A percentile compares a stretch with the other conserved stretches of the same genome.
phyloP scores from a whole-genome alignment of 2,329 filamentous ascomycete genomes.

The Aspergillus bombycis region DNA sequence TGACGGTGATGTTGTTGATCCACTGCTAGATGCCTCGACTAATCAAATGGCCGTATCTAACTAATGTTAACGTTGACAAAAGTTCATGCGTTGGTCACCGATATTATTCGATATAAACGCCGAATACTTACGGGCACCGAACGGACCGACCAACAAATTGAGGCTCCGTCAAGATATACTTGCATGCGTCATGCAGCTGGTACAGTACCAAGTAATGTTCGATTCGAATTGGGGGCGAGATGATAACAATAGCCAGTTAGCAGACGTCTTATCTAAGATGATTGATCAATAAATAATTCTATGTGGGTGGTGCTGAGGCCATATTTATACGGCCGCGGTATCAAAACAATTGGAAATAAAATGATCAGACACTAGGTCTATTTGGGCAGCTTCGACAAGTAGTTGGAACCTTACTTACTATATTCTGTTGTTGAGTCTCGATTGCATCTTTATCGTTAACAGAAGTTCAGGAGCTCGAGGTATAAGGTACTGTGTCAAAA shows the following conservation, averaged over 20 bases:
- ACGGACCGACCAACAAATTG: background rate
- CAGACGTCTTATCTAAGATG: background rate
- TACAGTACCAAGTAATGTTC: background rate
- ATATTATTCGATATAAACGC: background rate
- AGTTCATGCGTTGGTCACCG: background rate
- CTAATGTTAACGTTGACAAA: too few species aligned
- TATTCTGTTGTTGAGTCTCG: background rate
- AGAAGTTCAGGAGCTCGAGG: background rate
- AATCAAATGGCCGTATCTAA: background rate
- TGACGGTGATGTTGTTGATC: background rate
- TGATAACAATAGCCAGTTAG: background rate
- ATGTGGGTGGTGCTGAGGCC: too few species aligned
- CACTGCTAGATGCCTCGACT: background rate
- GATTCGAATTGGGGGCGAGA: background rate
- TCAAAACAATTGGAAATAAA: too few species aligned
- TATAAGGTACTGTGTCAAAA: background rate
- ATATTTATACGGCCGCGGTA: too few species aligned
- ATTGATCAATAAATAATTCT: background rate
- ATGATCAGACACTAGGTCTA: too few species aligned
- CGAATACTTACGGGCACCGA: background rate
- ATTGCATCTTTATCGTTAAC: background rate
- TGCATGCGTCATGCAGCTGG: background rate
- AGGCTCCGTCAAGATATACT: background rate
- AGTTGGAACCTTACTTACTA: too few species aligned
- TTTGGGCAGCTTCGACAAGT: too few species aligned